Percentiles rank a stretch among this genome's conserved stretches.
phyloP scores from a whole-genome alignment of 2,329 filamentous ascomycete genomes.

The Epichloe elymi region DNA sequence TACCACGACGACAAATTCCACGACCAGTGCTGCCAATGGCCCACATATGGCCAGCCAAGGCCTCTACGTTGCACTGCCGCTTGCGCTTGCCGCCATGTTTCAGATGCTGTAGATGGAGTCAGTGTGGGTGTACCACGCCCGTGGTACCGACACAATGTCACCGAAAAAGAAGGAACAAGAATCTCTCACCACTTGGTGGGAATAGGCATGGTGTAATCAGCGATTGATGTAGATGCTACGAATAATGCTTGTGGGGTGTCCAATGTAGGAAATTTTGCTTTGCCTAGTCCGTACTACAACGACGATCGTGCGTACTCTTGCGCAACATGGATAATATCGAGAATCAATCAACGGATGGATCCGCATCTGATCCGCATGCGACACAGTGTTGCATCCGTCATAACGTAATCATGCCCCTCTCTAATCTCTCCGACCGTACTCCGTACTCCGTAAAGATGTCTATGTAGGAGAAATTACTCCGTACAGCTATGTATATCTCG shows the following conservation, averaged over 20 bases:
- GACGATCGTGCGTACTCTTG: background rate
- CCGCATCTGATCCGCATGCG: background rate
- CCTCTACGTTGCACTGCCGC: constrained; percentile 3
- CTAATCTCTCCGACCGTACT: background rate
- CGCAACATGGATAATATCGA: background rate
- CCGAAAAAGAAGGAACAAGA: background rate
- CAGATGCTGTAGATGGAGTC: background rate
- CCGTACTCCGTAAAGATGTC: background rate
- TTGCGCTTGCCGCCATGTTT: constrained; percentile 1
- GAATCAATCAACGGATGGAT: background rate
- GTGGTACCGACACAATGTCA: background rate
- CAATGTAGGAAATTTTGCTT: too few species aligned
- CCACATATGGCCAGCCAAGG: background rate
- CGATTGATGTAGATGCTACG: too few species aligned
- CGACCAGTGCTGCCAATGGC: background rate
- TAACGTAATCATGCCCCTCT: background rate
- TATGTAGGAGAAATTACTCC: too few species aligned
- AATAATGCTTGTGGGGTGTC: too few species aligned
- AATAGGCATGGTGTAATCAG: too few species aligned
- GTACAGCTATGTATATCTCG: too few species aligned
- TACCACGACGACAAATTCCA: constrained; percentile 1
- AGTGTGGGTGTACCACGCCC: background rate
- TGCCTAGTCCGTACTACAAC: too few species aligned
- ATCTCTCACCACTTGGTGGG: too few species aligned
- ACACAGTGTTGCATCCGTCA: background rate